Percentiles rank a stretch among this genome's conserved stretches.
These are phyloP conservation scores for Neospora caninum DNA, from an alignment of 169 alveolate species.

Conservation along the genomic window DNA sequence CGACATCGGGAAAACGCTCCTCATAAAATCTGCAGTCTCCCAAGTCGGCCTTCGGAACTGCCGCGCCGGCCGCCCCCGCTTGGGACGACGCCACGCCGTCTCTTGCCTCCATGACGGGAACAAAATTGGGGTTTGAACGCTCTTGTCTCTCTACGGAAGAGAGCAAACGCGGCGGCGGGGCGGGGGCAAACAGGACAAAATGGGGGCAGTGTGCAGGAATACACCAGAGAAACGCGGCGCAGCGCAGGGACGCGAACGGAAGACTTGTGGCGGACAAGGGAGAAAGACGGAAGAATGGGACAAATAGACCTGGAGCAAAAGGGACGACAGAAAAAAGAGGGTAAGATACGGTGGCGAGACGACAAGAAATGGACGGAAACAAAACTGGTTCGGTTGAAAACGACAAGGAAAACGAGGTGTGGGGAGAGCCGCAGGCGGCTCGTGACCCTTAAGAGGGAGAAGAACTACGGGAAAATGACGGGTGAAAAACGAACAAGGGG, in stretches of 20 bases:
- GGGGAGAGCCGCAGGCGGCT: not conserved
- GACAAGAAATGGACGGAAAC: not conserved
- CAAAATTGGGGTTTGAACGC: no score
- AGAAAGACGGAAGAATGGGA: no score
- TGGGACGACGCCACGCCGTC: not conserved
- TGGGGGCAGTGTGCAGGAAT: not conserved
- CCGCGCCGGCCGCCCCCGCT: constrained; percentile 9
- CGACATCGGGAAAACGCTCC: constrained; percentile 62
- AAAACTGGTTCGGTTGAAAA: no score
- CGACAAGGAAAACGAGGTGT: not conserved
- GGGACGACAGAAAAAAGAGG: not conserved
- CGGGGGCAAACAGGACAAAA: no score
- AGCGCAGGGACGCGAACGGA: not conserved
- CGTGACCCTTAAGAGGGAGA: not conserved
- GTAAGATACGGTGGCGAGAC: not conserved
- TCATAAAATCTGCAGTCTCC: constrained; percentile 72
- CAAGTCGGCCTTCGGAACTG: constrained; percentile 24
- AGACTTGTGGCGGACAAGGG: no score
- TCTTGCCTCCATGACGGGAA: not conserved
- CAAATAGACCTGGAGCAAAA: no score
- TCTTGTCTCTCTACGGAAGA: no score
- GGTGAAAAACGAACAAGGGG: not conserved
- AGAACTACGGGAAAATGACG: not conserved
- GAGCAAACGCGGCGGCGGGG: no score
- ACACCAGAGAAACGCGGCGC: not conserved